Base-by-base conservation (phyloP, 768 basidiomycete genomes). In the Sporobolomyces phaffii region DNA sequence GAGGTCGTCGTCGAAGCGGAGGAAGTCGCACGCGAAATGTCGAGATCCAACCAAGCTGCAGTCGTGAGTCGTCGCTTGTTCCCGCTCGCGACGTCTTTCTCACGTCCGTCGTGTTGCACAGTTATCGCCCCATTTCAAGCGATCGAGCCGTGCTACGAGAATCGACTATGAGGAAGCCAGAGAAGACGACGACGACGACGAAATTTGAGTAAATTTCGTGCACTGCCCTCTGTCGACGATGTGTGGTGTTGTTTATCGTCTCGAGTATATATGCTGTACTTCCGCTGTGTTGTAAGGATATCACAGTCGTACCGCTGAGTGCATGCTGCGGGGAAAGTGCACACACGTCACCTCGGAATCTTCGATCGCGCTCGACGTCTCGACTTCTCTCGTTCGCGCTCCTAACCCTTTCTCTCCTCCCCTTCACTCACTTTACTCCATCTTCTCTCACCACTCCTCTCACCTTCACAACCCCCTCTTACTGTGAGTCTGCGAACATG, bases 91-190 rank as follows among this genome's bases (percentile, higher is more conserved):
- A 11, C 17, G n/a, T 22, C 31, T 40, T 31, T n/a, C 17, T 29
- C n/a, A 11, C 10, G 17, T 6, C 4, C 11, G 26, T 28, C 43
- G 5, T 36, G 24, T 41, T 14, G 18, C n/a, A n/a, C 38, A 67
- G 60, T 20, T 24, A 5, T 68, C 62, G 14, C 67, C 67, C 18
- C 45, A 68, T 44, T 68, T 68, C 28, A 67, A 58, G 54, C 60
- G 60, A 13, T 13, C 26, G 40, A 8, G 15, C 4, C 5, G 24
- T 6, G 22, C 31, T 3, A 52, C 26, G 14, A 33, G 40, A 24
- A 34, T 14, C 26, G 41, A 43, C 31, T 28, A n/a, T 13, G 20
- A 40, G 24, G 24, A 50, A 18, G 28, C 14, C 4, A 17, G 36
- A 8, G 34, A 36, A 1, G 58, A 48, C 18, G 48, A 50, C 1